Percentiles rank a stretch among this genome's conserved stretches.
phyloP scores from a whole-genome alignment of 140 eudicot genomes.

The Oenanthe javanica region DNA sequence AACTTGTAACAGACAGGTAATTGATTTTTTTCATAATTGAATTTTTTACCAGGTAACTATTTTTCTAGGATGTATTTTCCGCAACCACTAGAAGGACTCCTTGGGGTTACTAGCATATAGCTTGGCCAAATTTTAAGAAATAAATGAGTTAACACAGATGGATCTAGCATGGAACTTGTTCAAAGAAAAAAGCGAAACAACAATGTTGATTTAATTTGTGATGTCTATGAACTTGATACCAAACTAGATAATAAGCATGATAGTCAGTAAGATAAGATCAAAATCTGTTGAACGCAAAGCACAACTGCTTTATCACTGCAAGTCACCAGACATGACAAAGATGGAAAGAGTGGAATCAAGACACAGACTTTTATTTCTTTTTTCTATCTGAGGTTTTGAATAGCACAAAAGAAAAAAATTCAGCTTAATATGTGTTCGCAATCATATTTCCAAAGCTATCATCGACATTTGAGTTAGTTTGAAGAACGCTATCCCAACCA shows the following conservation, averaged over 20 bases:
- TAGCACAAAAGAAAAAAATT: neutral
- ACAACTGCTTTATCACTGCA: neutral
- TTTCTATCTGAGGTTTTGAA: neutral
- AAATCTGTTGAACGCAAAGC: neutral
- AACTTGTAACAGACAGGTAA: neutral
- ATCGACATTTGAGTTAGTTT: neutral
- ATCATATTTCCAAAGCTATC: neutral
- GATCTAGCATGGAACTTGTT: neutral
- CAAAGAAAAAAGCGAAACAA: neutral
- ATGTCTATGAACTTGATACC: neutral
- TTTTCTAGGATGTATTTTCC: neutral
- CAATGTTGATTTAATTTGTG: neutral
- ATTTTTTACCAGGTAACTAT: neutral
- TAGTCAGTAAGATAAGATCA: neutral
- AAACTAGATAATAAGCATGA: too few relatives aligned
- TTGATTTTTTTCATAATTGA: neutral
- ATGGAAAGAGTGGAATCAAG: neutral
- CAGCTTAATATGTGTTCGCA: neutral
- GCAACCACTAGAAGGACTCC: neutral
- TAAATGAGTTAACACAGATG: neutral
- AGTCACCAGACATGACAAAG: neutral
- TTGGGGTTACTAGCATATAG: neutral
- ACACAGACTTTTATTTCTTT: neutral
- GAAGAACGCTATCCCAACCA: neutral
- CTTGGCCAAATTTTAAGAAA: neutral